phyloP scores from a whole-genome alignment of 2,329 filamentous ascomycete genomes.

The Penicillium sclerotigenum region DNA sequence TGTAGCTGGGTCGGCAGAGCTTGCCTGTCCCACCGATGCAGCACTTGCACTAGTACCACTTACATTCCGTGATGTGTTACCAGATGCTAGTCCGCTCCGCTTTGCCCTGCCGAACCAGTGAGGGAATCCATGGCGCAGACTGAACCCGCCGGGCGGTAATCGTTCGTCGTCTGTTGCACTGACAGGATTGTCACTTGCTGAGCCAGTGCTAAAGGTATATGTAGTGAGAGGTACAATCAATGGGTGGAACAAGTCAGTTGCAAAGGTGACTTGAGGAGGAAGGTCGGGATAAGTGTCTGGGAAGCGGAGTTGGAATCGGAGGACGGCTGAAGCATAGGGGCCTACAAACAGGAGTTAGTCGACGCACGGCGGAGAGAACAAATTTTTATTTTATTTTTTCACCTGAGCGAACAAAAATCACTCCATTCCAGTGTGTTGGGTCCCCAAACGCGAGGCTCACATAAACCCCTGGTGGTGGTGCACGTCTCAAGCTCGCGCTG shows the following conservation, averaged over 20 bases:
- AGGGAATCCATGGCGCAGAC: constrained; percentile 84
- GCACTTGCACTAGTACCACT: constrained; percentile 40
- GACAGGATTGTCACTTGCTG: constrained; percentile 70
- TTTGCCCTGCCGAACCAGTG: constrained; percentile 73
- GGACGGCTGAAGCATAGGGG: constrained; percentile 80
- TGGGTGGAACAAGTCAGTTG: constrained; percentile 92
- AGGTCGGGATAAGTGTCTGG: constrained; percentile 73
- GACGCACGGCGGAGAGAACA: no score
- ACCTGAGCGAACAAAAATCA: constrained; percentile 89
- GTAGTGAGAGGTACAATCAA: constrained; percentile 90
- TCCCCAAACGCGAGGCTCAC: constrained; percentile 79
- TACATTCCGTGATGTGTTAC: constrained; percentile 41
- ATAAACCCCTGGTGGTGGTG: constrained; percentile 82
- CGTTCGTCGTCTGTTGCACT: constrained; percentile 80
- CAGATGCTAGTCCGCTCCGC: constrained; percentile 39
- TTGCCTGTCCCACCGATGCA: not conserved
- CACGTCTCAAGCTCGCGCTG: constrained; percentile 76
- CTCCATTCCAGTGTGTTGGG: constrained; percentile 80
- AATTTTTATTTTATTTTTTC: constrained; percentile 24
- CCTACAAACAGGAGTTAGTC: constrained; percentile 51
- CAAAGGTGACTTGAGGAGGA: constrained; percentile 82
- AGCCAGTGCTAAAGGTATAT: constrained; percentile 83
- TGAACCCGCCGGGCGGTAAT: constrained; percentile 85
- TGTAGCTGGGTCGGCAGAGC: not conserved
- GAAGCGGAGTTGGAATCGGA: constrained; percentile 88